phyloP scores from a whole-genome alignment of 2,329 filamentous ascomycete genomes.

The Epichloe gansuensis region DNA sequence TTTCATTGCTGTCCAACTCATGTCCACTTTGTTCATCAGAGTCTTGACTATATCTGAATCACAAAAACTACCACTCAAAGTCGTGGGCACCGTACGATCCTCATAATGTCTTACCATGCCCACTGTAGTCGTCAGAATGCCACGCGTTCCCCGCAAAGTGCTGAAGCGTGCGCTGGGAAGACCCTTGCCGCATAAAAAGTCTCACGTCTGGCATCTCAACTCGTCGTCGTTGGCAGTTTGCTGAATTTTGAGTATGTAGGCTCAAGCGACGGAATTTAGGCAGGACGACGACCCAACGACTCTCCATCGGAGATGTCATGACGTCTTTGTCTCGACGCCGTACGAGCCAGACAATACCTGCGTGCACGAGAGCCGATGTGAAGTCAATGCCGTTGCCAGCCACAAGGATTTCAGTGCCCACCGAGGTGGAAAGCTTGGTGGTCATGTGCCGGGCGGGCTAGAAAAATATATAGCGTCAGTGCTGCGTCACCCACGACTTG shows the following conservation, averaged over 20 bases:
- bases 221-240: neutral
- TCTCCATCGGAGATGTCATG: neutral
- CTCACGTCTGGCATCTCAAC: neutral
- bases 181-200: neutral
- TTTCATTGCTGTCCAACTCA: neutral
- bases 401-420: too few relatives aligned
- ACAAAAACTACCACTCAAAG: too few relatives aligned
- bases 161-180: neutral
- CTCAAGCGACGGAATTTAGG: too few relatives aligned
- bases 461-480: neutral
- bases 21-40: neutral
- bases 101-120: neutral
- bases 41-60: neutral
- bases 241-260: too few relatives aligned
- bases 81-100: neutral
- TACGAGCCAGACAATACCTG: too few relatives aligned
- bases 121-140: neutral
- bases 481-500: neutral
- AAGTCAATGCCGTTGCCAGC: neutral
- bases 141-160: neutral
- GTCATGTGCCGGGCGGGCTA: neutral
- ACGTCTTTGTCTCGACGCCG: too few relatives aligned
- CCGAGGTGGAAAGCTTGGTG: too few relatives aligned
- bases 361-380: too few relatives aligned
- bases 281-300: neutral